A percentile compares a stretch with the other conserved stretches of the same genome.
These are phyloP conservation scores for Myxozyma neglecta DNA, from an alignment of 805 yeast species.

Conservation along the genomic window DNA sequence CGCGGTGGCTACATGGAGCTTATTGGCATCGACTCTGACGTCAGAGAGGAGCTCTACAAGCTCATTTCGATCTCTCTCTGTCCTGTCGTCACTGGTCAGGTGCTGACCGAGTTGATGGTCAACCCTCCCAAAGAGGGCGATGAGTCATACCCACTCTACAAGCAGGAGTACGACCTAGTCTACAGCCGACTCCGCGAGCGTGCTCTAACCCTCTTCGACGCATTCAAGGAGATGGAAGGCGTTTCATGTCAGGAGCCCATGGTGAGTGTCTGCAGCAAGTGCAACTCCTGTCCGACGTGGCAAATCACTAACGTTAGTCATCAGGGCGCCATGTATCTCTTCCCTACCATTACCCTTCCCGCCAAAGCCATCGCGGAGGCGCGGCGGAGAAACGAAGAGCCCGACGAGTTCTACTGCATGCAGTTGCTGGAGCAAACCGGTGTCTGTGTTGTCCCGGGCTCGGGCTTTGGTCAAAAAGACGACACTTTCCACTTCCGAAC, in stretches of 20 bases:
- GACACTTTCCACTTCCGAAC: conserved; percentile 94
- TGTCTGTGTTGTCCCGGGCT: conserved; percentile 95
- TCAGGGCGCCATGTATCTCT: conserved; percentile 92
- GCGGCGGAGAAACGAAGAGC: conserved; percentile 51
- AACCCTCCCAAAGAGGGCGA: conserved; percentile 85
- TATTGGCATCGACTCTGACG: conserved; percentile 71
- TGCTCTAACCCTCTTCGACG: conserved; percentile 61
- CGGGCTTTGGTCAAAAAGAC: conserved; percentile 91
- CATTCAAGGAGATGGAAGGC: conserved; percentile 77
- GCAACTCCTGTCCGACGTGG: background rate
- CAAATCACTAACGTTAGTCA: background rate
- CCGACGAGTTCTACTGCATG: conserved; percentile 89
- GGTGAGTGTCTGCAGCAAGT: conserved; percentile 2
- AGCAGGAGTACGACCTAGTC: conserved; percentile 60
- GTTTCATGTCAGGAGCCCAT: conserved; percentile 78
- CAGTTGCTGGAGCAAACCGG: conserved; percentile 84
- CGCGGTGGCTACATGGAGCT: conserved; percentile 99
- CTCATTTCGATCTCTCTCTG: conserved; percentile 89
- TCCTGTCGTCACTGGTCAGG: conserved; percentile 94
- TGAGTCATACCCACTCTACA: conserved; percentile 66
- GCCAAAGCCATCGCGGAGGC: conserved; percentile 65
- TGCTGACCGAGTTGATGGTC: conserved; percentile 86
- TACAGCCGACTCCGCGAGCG: conserved; percentile 63
- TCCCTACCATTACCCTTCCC: conserved; percentile 74
- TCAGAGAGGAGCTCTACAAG: conserved; percentile 71